Evolutionary conservation across 75 land plant species (phyloP), one percentile per base, ranked within the genome.

Genomic region (Selaginella tamariscina): DNA sequence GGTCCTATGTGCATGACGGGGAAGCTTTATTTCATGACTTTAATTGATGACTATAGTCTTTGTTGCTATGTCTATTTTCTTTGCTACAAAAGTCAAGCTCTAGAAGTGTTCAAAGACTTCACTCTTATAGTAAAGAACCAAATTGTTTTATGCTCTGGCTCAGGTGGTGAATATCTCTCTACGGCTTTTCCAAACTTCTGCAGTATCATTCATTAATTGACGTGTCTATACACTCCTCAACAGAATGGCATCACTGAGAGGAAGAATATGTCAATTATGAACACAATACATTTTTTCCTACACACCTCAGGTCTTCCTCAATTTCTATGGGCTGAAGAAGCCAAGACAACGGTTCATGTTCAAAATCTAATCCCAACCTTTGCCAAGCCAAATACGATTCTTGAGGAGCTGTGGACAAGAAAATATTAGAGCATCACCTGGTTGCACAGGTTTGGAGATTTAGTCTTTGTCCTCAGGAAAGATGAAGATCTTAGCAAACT

Each of bases 231-330:
- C n/a, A 84, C 83, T 0, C 77, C 78, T 9, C 65, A 75, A 32
- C 80, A 83, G 56, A 80, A 80, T 74, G 80, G 74, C 0, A 73
- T 72, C 2, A 68, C 73, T 11, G 68, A 77, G 66, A 55, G 75
- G 1, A 78, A 73, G 65, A 74, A 76, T 32, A 32, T 70, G 15
- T 71, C 64, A 0, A 31, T 77, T 0, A 27, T 67, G 1, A 68
- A 77, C 22, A 72, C 8, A 39, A 15, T 39, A 5, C 15, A 15
- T 15, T 39, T 5, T 15, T 39, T 39, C 11, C 49, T 39, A 5
- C 11, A 39, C 5, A 15, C 5, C 15, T 39, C 49, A 39, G 49
- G 49, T 39, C 49, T 15, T 39, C 11, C 49, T 39, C 5, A 39
- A 15, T 39, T 39, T 39, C 15, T 39, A 39, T 39, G 5, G 49